Base-by-base conservation (phyloP, 1,284 basidiomycete genomes). In the Anthracocystis panici-leucophaei region DNA sequence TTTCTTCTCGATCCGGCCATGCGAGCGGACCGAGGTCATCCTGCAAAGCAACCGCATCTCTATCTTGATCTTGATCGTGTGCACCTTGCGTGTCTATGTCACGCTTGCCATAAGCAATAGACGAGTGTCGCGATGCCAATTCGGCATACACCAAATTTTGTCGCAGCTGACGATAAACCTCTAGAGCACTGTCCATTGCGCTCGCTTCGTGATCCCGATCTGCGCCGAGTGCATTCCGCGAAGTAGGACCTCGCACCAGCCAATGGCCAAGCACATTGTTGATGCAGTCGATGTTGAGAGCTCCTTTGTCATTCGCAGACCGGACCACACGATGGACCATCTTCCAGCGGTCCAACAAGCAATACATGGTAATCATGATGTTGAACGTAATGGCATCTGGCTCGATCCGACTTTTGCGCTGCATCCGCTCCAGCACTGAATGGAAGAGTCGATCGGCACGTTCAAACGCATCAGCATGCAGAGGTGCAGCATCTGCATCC, bases 281-380 rank as follows among this genome's bases (percentile, higher is more conserved):
- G 65, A 77, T 49, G 46, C 53, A 55, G 21, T 69, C 60, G 21
- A 59, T 63, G 38, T 31, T 46, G 18, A 77, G 63, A 6, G 53
- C 23, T 8, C 29, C 44, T 27, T 27, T 31, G 16, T 69, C 42
- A n/a, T 40, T 33, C 49, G 66, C 57, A 10, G 38, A 16, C 2
- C 59, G 54, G 0, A 76, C 21, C 0, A 62, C 51, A 5, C 52
- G 55, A 50, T 53, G 61, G 20, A 72, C 57, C 21, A 53, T 49
- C 6, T 69, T 56, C 68, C 69, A 69, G 0, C 57, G 57, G 12
- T 57, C 69, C 21, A 76, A 49, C 5, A 62, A 58, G 49, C 65
- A 56, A 25, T 76, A 67, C 74, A 76, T 72, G 49, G 62, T 67
- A n/a, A 76, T 38, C 68, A 76, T 76, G 62, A 72, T 68, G 57